Percentiles rank a stretch among this genome's conserved stretches.
Conservation (phyloP, 306 rosid species). For the Cucurbita maxima region DNA sequence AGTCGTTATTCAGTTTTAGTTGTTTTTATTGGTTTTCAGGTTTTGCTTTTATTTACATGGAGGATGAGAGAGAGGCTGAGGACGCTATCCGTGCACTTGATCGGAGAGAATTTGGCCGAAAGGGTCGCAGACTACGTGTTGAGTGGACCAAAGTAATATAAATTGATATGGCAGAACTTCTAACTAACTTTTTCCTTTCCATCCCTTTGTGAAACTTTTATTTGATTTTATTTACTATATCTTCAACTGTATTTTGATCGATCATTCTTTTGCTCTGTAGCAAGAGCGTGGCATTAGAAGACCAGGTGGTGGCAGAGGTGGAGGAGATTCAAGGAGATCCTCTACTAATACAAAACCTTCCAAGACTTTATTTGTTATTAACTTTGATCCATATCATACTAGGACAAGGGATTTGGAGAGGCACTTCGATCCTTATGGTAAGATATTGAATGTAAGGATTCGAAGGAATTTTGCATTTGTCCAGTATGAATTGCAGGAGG, state of each 20-base stretch:
- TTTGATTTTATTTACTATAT: background rate
- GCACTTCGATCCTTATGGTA: conserved; percentile 94
- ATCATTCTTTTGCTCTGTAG: conserved; percentile 23
- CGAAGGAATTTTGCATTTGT: conserved; percentile 92
- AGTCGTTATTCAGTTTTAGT: background rate
- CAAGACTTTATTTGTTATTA: conserved; percentile 85
- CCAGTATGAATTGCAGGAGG: conserved; percentile 88
- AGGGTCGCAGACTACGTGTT: conserved; percentile 93
- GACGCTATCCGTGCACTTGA: conserved; percentile 85
- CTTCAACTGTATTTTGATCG: background rate
- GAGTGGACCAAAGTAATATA: conserved; percentile 86
- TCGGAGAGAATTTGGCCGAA: conserved; percentile 72
- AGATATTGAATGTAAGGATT: conserved; percentile 77
- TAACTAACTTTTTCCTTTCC: background rate
- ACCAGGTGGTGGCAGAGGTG: conserved; percentile 34
- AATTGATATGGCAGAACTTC: background rate
- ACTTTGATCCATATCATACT: conserved; percentile 81
- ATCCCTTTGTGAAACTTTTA: background rate
- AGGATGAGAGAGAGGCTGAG: conserved; percentile 93
- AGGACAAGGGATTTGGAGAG: conserved; percentile 94
- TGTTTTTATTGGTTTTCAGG: conserved; percentile 34
- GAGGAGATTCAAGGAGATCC: conserved; percentile 49
- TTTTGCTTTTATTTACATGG: conserved; percentile 95
- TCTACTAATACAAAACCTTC: conserved; percentile 63
- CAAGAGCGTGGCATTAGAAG: conserved; percentile 83